Percentiles rank a stretch among this genome's conserved stretches.
Conservation (phyloP, 139 green algal genomes). For the Yamagishiella unicocca region DNA sequence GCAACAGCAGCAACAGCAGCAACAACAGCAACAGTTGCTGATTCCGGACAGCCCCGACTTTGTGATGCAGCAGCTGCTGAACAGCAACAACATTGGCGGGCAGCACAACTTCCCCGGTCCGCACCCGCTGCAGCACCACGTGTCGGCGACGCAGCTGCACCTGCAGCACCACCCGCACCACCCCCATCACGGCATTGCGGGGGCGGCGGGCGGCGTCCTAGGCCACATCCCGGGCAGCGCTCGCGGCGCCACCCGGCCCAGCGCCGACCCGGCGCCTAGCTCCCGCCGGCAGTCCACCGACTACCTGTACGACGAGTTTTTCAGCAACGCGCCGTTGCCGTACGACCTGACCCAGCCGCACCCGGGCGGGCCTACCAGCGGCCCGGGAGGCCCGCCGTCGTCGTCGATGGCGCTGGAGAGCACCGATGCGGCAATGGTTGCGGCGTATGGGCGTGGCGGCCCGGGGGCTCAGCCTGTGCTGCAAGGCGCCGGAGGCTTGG, state of each 20-base stretch:
- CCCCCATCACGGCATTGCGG: not conserved
- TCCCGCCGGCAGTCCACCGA: slow-evolving; percentile 5
- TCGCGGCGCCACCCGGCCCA: not conserved
- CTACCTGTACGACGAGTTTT: slow-evolving; percentile 38
- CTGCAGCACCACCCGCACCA: not conserved
- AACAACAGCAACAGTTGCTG: not conserved
- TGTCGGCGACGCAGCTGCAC: not conserved
- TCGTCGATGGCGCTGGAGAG: not conserved
- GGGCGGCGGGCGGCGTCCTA: not conserved
- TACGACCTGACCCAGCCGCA: not conserved
- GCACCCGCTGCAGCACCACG: not conserved
- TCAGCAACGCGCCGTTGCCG: slow-evolving; percentile 17
- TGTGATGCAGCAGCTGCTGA: slow-evolving; percentile 30
- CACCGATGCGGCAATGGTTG: not conserved
- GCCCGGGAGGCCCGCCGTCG: not conserved
- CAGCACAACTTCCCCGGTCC: not conserved
- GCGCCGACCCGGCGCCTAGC: not conserved
- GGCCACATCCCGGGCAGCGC: not conserved
- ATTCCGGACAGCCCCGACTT: not conserved
- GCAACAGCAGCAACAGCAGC: not conserved
- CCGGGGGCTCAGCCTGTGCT: not conserved
- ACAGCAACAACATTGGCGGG: not conserved
- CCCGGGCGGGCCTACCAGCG: not conserved
- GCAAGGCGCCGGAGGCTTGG: not conserved
- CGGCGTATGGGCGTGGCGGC: no score